Conservation (phyloP, 2,329 filamentous ascomycete genomes). For the Coniochaeta prunicola region DNA sequence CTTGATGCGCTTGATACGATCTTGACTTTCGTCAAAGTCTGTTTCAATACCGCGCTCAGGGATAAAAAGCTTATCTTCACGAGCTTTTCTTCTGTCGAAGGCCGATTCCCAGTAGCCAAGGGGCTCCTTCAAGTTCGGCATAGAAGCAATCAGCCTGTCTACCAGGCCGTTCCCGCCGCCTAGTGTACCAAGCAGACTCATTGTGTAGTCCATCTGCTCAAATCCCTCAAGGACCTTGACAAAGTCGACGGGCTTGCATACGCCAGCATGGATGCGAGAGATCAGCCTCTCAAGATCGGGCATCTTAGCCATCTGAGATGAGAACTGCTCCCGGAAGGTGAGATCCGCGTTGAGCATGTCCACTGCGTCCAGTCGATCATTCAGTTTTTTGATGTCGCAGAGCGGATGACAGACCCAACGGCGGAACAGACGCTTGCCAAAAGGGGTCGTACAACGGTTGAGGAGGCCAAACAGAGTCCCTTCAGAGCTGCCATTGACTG, state of each 20-base stretch:
- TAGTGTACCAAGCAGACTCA: constrained; percentile 68
- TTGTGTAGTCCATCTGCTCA: constrained; percentile 94
- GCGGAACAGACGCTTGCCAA: constrained; percentile 90
- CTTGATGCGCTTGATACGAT: constrained; percentile 69
- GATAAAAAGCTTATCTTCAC: constrained; percentile 72
- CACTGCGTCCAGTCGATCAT: constrained; percentile 88
- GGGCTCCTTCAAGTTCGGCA: constrained; percentile 74
- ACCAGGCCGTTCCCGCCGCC: constrained; percentile 76
- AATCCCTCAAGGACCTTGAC: constrained; percentile 91
- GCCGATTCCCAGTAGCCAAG: constrained; percentile 84
- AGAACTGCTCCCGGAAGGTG: constrained; percentile 77
- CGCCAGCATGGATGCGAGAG: constrained; percentile 85
- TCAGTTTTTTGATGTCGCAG: constrained; percentile 79
- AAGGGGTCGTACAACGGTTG: constrained; percentile 92
- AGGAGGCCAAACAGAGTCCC: constrained; percentile 87
- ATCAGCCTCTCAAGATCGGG: constrained; percentile 92
- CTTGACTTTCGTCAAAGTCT: constrained; percentile 82
- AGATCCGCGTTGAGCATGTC: constrained; percentile 84
- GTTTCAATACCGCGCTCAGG: constrained; percentile 83
- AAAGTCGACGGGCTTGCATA: constrained; percentile 88
- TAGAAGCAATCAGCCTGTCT: constrained; percentile 70
- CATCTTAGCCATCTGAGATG: constrained; percentile 80
- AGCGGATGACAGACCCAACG: constrained; percentile 97
- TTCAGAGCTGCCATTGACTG: constrained; percentile 73
- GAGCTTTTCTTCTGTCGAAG: constrained; percentile 77